Evolutionary conservation across 2,329 filamentous ascomycete species (phyloP).

Genomic region (Ceratocystis papillata): DNA sequence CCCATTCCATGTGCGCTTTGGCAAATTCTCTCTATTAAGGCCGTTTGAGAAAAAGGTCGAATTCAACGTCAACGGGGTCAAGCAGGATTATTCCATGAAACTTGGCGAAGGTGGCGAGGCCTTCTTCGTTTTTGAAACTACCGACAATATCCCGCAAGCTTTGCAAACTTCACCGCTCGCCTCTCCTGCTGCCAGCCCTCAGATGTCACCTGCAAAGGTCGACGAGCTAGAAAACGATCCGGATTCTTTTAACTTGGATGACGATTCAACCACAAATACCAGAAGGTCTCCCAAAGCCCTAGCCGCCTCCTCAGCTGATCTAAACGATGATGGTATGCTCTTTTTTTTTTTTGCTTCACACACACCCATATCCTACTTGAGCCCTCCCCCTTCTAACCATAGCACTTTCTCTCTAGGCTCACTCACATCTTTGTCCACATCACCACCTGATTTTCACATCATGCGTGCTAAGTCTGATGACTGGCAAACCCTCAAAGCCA

Average conservation of each 20-base stretch:
- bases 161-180: slow-evolving; percentile 90
- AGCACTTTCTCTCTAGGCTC: slow-evolving; percentile 32
- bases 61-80: slow-evolving; percentile 84
- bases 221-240: slow-evolving; percentile 22
- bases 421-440: slow-evolving; percentile 44
- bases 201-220: slow-evolving; percentile 38
- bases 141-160: slow-evolving; percentile 79
- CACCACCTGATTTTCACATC: slow-evolving; percentile 40
- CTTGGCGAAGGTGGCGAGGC: slow-evolving; percentile 93
- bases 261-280: slow-evolving; percentile 56
- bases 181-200: slow-evolving; percentile 77
- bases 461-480: slow-evolving; percentile 43
- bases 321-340: slow-evolving; percentile 31
- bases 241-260: slow-evolving; percentile 39
- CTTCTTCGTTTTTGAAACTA: slow-evolving; percentile 97
- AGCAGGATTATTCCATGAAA: slow-evolving; percentile 96
- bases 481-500: slow-evolving; percentile 31
- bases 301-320: slow-evolving; percentile 32
- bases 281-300: slow-evolving; percentile 38
- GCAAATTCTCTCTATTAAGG: slow-evolving; percentile 90
- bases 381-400: background rate
- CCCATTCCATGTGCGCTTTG: slow-evolving; percentile 96
- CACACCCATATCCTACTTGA: background rate
- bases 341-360: no score
- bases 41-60: slow-evolving; percentile 99